Percentiles rank a stretch among this genome's conserved stretches.
phyloP scores from a whole-genome alignment of 345 rosid genomes.

The Moricandia arvensis region DNA sequence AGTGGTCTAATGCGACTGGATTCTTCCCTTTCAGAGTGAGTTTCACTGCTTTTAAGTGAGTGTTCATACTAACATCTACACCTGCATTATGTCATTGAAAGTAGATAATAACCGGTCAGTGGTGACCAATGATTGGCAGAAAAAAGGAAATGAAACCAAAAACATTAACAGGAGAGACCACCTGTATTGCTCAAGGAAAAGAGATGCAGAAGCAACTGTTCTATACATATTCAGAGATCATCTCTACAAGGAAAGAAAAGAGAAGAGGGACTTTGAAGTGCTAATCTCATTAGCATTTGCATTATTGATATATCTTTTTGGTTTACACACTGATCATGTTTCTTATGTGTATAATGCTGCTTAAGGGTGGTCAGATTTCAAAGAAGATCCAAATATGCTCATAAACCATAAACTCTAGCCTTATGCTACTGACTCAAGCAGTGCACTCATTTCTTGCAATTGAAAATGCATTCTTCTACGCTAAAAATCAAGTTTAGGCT shows the following conservation, averaged over 20 bases:
- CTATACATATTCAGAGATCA: not conserved
- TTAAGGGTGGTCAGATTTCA: not conserved
- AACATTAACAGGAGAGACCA: not conserved
- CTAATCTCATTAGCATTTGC: not conserved
- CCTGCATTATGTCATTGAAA: constrained; percentile 45
- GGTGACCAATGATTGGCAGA: not conserved
- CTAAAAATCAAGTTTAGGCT: not conserved
- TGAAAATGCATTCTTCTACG: not conserved
- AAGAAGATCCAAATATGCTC: constrained; percentile 3
- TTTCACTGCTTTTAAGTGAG: constrained; percentile 93
- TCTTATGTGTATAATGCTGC: too few species aligned
- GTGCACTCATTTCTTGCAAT: not conserved
- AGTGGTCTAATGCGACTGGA: constrained; percentile 85
- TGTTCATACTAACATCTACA: constrained; percentile 99
- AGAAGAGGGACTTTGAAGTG: not conserved
- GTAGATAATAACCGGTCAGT: not conserved
- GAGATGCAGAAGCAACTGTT: constrained; percentile 4
- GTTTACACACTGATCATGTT: not conserved
- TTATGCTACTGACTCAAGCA: not conserved
- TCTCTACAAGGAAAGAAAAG: not conserved
- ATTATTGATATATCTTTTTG: not conserved
- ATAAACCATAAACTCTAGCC: not conserved
- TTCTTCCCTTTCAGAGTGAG: constrained; percentile 94
- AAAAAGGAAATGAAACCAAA: not conserved
- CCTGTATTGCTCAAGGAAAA: not conserved